Evolutionary conservation across 495 filamentous ascomycete species (phyloP).

Genomic region (Penicillium fimorum): DNA sequence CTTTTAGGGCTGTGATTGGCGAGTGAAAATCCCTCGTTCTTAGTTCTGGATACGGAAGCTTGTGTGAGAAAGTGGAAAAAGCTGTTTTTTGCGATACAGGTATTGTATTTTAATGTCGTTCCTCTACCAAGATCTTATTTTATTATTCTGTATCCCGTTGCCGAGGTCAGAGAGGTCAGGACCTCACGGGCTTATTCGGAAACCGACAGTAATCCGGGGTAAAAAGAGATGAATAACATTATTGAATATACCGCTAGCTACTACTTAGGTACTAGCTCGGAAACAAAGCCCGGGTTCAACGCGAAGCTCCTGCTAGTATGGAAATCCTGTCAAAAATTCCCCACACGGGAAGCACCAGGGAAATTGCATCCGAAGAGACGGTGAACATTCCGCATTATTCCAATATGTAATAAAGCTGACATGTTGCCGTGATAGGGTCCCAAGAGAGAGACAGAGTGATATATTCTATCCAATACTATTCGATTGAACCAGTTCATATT

Average conservation of each 20-base stretch:
- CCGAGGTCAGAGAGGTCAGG: slow-evolving; percentile 2
- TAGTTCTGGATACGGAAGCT: slow-evolving; percentile 9
- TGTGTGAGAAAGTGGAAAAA: slow-evolving; percentile 7
- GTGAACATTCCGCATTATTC: neutral
- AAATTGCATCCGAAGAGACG: slow-evolving; percentile 1
- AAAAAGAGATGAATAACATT: neutral
- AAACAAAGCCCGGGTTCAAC: neutral
- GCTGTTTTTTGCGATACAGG: slow-evolving; percentile 1
- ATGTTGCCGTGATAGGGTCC: neutral
- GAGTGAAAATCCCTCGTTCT: slow-evolving; percentile 32
- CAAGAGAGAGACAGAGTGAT: neutral
- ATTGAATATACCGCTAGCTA: neutral
- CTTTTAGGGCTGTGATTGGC: slow-evolving; percentile 18
- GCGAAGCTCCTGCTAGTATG: slow-evolving; percentile 5
- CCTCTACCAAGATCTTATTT: neutral
- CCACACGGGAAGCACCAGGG: neutral
- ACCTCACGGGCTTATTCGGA: slow-evolving; percentile 6
- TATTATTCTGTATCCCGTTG: neutral
- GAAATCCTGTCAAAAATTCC: neutral
- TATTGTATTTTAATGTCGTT: neutral
- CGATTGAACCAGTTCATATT: neutral
- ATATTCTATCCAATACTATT: neutral
- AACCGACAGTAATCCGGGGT: slow-evolving; percentile 6
- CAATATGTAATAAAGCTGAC: neutral
- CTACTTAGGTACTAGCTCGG: neutral